Base-by-base conservation (phyloP, 1,139 yeast species). In the Geotrichum carabidarum region DNA sequence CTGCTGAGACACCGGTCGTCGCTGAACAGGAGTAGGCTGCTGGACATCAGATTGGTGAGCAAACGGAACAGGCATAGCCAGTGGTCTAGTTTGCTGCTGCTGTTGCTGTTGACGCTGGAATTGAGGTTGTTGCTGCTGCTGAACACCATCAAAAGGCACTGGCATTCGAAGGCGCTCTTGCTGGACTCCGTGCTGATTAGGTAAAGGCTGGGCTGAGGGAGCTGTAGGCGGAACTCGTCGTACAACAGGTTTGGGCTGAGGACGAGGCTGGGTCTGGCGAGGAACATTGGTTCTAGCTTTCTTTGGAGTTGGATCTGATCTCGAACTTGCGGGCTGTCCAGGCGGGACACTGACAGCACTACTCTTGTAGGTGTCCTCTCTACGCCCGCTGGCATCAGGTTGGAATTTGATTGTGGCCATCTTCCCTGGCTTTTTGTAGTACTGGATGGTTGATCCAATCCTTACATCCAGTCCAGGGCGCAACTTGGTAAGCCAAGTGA, bases 361-460 rank as follows among this genome's bases (percentile, higher is more conserved):
- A 4, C 96, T 88, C 73, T 93, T 93, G 73, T 93, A 93, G 11
- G 73, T 59, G 69, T 93, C 99, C 47, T 86, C 78, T 59, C 79
- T 68, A 9, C 68, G 70, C 1, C 86, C 84, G 8, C 82, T 71
- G 36, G 74, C 76, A 53, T 84, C 84, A 47, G 76, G 68, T 48
- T 77, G 80, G 63, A 86, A 81, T 68, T 87, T 91, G 60, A 94
- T 86, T 4, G 79, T 70, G 58, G 89, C 93, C 58, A 78, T 74
- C 65, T 74, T 74, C 2, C 96, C 96, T 0, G 97, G 90, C 67
- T 91, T 93, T 78, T 93, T 94, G 70, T 84, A 88, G 70, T 93
- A 94, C 58, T 80, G 81, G 56, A 94, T 79, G 0, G 87, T 80
- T 5, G 87, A 80, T 1, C 85, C 93, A 61, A 93, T 79, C 51